Base-by-base conservation (phyloP, 2,329 filamentous ascomycete species). In the Epichloe gansuensis region DNA sequence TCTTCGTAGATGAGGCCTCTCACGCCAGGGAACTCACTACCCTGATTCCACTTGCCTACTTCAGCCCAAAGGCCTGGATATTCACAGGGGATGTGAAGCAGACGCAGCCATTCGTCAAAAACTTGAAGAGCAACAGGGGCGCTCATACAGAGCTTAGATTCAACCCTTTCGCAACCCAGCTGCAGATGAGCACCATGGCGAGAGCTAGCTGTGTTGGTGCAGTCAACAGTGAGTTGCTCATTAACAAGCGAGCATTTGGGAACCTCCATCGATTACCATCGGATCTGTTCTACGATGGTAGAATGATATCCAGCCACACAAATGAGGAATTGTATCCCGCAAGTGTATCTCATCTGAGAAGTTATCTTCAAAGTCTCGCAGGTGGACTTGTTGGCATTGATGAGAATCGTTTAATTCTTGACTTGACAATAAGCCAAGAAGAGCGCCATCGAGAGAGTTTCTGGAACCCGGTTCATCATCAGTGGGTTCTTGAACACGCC, bases 1-100 rank as follows among this genome's bases (percentile, higher is more conserved):
- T 93, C 0, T 91, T 95, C 62, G 87, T 94, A 57, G 89, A 91
- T 44, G 88, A 94, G 64, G 69, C 71, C 0, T 69, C 72, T 0
- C 73, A 76, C 45, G 71, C 71, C 0, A 61, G 73, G 15, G 73
- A 76, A 56, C 60, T 75, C 0, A 74, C 73, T 0, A 70, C 69
- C 0, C 57, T 76, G 17, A 74, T 76, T 1, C 64, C 73, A 0
- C 60, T 76, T 21, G 72, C 72, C 0, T 70, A 67, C 31, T 75
- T 69, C 46, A 63, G 65, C 2, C 72, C 73, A 0, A 55, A 65
- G 2, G 68, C 65, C 0, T 75, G 72, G 71, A 70, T 76, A 2
- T 68, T 74, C 46, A 71, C 70, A 0, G 73, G 73, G 1, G 73
- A 73, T 39, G 67, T 70, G n/a, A 66, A 70, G 1, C 69, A 74